These are phyloP conservation scores for Brettanomyces naardenensis DNA, from an alignment of 805 yeast species.

Conservation along the genomic window DNA sequence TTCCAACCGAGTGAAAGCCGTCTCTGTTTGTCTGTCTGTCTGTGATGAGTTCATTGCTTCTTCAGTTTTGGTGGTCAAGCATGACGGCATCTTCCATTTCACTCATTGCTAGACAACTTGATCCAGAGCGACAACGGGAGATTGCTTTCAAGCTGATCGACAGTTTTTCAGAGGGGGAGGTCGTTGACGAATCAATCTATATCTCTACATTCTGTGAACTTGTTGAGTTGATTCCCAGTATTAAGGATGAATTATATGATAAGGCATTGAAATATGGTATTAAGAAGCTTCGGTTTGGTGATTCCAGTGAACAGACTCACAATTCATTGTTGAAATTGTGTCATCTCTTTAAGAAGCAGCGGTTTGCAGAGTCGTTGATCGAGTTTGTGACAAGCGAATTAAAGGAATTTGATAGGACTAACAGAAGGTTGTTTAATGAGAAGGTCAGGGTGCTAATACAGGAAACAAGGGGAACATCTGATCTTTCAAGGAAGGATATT, in stretches of 20 bases:
- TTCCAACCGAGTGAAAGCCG: background rate
- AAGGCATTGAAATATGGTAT: conserved; percentile 6
- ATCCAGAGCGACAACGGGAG: conserved; percentile 6
- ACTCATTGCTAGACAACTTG: conserved; percentile 10
- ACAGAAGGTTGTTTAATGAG: conserved; percentile 13
- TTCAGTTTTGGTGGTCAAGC: no score
- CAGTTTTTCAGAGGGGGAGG: conserved; percentile 1
- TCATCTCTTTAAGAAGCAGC: background rate
- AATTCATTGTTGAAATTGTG: background rate
- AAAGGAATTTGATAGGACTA: conserved; percentile 3
- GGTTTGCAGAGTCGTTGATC: conserved; percentile 8
- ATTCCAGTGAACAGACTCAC: conserved; percentile 14
- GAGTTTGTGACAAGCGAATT: conserved; percentile 5
- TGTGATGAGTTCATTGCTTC: no score
- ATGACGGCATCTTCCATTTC: conserved; percentile 9
- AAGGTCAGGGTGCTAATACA: background rate
- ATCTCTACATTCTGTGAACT: conserved; percentile 17
- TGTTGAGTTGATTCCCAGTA: conserved; percentile 6
- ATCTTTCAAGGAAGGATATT: background rate
- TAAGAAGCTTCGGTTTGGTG: background rate
- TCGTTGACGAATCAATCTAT: conserved; percentile 4
- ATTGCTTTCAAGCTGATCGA: conserved; percentile 6
- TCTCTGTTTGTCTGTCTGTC: no score
- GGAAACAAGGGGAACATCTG: background rate
- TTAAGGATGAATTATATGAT: conserved; percentile 5